Conservation (phyloP, 805 yeast genomes). For the Alloascoidea hylecoeti region DNA sequence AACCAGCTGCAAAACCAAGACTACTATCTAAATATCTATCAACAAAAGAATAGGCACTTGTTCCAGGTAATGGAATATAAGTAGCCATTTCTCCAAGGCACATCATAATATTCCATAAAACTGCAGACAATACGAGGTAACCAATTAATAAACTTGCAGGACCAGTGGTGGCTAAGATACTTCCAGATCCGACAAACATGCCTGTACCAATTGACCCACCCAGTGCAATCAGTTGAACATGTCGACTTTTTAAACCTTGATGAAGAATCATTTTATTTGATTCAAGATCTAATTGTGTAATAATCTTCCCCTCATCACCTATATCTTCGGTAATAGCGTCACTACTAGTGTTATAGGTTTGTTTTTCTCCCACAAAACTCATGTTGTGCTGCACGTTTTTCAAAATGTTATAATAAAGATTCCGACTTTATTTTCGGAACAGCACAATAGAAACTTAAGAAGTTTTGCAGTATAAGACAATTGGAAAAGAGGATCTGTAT, state of each 20-base stretch:
- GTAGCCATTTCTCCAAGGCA: constrained; percentile 44
- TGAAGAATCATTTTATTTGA: too few species aligned
- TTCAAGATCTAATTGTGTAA: not conserved
- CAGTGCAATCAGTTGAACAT: constrained; percentile 57
- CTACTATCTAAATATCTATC: constrained; percentile 33
- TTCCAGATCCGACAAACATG: constrained; percentile 33
- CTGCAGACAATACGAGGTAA: constrained; percentile 30
- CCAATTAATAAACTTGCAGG: constrained; percentile 37
- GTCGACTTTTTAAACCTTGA: constrained; percentile 20
- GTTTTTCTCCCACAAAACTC: too few species aligned
- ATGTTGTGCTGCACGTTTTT: too few species aligned
- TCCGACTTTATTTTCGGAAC: too few species aligned
- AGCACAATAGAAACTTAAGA: too few species aligned
- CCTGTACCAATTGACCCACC: constrained; percentile 75
- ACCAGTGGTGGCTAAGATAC: constrained; percentile 32
- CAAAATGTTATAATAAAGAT: too few species aligned
- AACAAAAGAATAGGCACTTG: constrained; percentile 36
- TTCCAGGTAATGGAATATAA: constrained; percentile 37
- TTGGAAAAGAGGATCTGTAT: too few species aligned
- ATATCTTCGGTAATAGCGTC: too few species aligned
- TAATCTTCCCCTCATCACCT: too few species aligned
- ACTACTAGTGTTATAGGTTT: too few species aligned
- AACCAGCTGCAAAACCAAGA: constrained; percentile 35
- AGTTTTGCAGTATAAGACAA: too few species aligned
- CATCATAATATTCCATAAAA: constrained; percentile 38